Percentiles rank a stretch among this genome's conserved stretches.
phyloP scores from a whole-genome alignment of 2,329 filamentous ascomycete species.

The Neurospora crassa region DNA sequence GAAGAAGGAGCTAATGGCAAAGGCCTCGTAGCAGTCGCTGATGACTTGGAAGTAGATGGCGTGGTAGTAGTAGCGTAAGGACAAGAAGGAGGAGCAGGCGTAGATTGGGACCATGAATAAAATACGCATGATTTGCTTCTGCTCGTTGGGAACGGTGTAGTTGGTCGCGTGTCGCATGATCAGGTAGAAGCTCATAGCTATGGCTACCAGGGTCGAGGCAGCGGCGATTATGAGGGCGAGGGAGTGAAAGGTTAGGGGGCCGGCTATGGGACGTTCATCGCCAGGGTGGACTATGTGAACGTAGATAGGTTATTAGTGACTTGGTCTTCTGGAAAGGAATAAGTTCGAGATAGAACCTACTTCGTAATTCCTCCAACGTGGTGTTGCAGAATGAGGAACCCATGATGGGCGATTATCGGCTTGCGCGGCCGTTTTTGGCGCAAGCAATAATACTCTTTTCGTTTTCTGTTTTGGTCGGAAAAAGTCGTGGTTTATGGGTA shows the following conservation, averaged over 20 bases:
- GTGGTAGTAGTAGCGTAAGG: conserved; percentile 64
- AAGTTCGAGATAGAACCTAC: conserved; percentile 19
- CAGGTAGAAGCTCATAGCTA: conserved; percentile 44
- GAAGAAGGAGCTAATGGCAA: conserved; percentile 82
- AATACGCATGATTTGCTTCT: conserved; percentile 72
- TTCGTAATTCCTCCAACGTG: conserved; percentile 34
- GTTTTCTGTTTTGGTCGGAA: background rate
- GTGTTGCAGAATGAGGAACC: conserved; percentile 25
- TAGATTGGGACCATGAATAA: conserved; percentile 84
- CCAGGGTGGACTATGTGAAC: conserved; percentile 28
- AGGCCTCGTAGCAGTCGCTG: conserved; percentile 81
- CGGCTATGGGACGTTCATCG: conserved; percentile 37
- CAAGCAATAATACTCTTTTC: background rate
- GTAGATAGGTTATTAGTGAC: background rate
- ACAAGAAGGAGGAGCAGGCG: conserved; percentile 62
- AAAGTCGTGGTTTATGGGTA: background rate
- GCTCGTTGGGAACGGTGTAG: conserved; percentile 51
- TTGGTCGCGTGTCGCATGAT: conserved; percentile 50
- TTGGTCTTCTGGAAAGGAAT: background rate
- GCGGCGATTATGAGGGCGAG: conserved; percentile 43
- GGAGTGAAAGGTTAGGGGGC: conserved; percentile 43
- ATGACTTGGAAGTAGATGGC: conserved; percentile 74
- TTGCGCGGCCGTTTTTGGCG: background rate
- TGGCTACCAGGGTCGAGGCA: conserved; percentile 38
- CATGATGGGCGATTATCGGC: background rate